These are phyloP conservation scores for Didymella glomerata DNA, from an alignment of 2,329 filamentous ascomycete species.

Conservation along the genomic window DNA sequence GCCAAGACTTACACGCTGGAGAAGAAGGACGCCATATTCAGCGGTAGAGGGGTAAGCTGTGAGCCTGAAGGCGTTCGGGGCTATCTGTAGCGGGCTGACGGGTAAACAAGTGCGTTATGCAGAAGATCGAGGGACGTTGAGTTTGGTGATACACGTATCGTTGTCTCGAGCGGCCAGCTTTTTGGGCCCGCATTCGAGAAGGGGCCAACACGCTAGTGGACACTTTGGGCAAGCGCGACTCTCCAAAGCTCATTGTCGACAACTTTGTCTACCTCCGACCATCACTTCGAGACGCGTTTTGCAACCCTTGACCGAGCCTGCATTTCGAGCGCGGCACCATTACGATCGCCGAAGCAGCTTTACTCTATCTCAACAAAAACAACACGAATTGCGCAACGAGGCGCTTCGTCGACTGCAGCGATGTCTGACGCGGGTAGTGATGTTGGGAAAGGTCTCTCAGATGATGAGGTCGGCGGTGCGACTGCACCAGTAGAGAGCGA, in stretches of 20 bases:
- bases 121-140: slow-evolving; percentile 30
- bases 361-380: not conserved
- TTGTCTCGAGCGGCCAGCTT: slow-evolving; percentile 38
- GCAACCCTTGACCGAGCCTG: not conserved
- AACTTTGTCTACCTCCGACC: slow-evolving; percentile 34
- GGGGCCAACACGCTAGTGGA: slow-evolving; percentile 38
- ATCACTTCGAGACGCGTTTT: slow-evolving; percentile 21
- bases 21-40: slow-evolving; percentile 53
- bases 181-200: slow-evolving; percentile 43
- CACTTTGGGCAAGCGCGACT: slow-evolving; percentile 31
- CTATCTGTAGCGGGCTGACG: slow-evolving; percentile 12
- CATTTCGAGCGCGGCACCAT: slow-evolving; percentile 3
- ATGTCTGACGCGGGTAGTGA: slow-evolving; percentile 50
- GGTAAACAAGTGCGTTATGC: slow-evolving; percentile 35
- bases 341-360: slow-evolving; percentile 5
- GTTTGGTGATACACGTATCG: slow-evolving; percentile 40
- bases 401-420: slow-evolving; percentile 19
- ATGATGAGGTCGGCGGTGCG: slow-evolving; percentile 47
- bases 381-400: slow-evolving; percentile 12
- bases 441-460: slow-evolving; percentile 36
- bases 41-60: slow-evolving; percentile 21
- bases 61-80: slow-evolving; percentile 15
- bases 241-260: slow-evolving; percentile 25
- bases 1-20: slow-evolving; percentile 55
- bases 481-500: slow-evolving; percentile 44